phyloP scores from a whole-genome alignment of 176 grass and related monocot genomes.

The Stipa capillata region DNA sequence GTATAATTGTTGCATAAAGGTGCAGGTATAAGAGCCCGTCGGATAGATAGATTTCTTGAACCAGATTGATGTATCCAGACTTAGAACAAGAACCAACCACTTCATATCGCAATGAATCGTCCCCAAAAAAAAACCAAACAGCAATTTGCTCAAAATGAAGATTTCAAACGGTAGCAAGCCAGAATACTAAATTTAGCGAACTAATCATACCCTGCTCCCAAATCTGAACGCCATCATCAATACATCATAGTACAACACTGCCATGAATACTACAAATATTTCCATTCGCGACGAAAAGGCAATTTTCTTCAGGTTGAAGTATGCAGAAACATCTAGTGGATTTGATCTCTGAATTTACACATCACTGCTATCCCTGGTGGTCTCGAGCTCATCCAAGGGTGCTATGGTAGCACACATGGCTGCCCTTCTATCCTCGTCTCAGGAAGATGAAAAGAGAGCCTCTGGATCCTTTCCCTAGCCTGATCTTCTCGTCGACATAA shows the following conservation, averaged over 20 bases:
- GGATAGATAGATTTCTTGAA: no score
- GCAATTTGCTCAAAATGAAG: not conserved
- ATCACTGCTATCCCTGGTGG: not conserved
- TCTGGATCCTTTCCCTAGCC: slow-evolving; percentile 73
- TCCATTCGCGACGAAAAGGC: not conserved
- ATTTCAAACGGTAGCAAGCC: not conserved
- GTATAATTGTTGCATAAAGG: no score
- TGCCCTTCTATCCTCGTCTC: slow-evolving; percentile 32
- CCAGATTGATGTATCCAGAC: no score
- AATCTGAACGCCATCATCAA: not conserved
- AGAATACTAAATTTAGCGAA: not conserved
- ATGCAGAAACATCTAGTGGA: not conserved
- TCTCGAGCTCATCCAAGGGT: not conserved
- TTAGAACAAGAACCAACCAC: no score
- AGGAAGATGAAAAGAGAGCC: slow-evolving; percentile 89
- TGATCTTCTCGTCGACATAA: slow-evolving; percentile 84
- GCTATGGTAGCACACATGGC: not conserved
- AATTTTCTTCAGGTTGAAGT: not conserved
- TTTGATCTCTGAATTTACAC: slow-evolving; percentile 15
- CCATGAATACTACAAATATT: not conserved
- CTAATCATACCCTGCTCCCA: not conserved
- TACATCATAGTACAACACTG: not conserved
- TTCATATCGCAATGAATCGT: no score
- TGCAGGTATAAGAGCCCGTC: no score
- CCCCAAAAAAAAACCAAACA: not conserved